Percentiles rank a stretch among this genome's conserved stretches.
These are phyloP conservation scores for Lenzites betulinus DNA, from an alignment of 768 basidiomycete genomes.

Conservation along the genomic window DNA sequence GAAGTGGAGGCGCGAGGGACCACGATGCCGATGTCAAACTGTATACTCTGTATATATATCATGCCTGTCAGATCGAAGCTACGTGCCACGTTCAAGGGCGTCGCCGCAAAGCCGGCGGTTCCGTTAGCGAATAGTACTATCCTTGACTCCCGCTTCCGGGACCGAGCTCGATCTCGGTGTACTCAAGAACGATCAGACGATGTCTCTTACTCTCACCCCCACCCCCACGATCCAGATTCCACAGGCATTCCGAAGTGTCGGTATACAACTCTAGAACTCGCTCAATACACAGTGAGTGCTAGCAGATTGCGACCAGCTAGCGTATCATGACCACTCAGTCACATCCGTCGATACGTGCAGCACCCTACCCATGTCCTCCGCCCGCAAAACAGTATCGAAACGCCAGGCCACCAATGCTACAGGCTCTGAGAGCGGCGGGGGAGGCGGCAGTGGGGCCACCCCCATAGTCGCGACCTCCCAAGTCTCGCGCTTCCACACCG, in stretches of 20 bases:
- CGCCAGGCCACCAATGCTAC: not conserved
- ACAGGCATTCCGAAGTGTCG: not conserved
- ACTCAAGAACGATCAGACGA: not conserved
- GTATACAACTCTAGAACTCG: not conserved
- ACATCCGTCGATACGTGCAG: too few species aligned
- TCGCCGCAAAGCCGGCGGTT: not conserved
- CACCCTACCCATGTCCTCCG: slow-evolving; percentile 1
- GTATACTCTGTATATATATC: not conserved
- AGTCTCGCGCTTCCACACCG: slow-evolving; percentile 21
- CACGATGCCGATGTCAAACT: not conserved
- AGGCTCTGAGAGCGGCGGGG: not conserved
- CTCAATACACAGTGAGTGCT: too few species aligned
- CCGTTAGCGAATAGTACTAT: not conserved
- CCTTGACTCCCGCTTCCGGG: slow-evolving; percentile 4
- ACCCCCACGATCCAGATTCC: not conserved
- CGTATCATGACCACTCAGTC: too few species aligned
- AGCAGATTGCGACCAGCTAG: too few species aligned
- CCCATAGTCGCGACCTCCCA: slow-evolving; percentile 18
- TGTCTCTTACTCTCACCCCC: not conserved
- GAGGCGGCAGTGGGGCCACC: not conserved
- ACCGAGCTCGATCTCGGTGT: not conserved
- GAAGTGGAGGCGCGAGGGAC: not conserved
- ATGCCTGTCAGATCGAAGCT: not conserved
- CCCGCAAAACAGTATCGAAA: not conserved
- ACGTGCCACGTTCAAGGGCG: not conserved